Evolutionary conservation across 148 eudicot genomes (phyloP).

Genomic region (Spergularia marina): DNA sequence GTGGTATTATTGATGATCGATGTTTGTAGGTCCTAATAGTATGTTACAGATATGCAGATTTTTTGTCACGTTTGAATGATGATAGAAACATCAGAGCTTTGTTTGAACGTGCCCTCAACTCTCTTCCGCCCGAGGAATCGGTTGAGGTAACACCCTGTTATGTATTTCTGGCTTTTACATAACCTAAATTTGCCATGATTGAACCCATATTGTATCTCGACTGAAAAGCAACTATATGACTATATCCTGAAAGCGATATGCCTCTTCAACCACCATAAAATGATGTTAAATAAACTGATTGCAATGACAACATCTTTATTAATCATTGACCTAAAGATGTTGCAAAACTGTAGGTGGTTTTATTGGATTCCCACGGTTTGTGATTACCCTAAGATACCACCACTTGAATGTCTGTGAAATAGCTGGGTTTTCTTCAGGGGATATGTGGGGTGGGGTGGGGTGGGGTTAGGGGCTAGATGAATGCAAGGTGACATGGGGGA

Average conservation of each 20-base stretch:
- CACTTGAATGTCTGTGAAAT: background rate
- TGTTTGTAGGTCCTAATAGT: conserved; percentile 12
- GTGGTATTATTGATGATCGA: background rate
- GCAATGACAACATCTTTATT: background rate
- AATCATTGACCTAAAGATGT: background rate
- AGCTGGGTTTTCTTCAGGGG: background rate
- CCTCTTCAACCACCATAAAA: conserved; percentile 5
- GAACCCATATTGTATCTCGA: background rate
- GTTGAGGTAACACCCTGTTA: conserved; percentile 56
- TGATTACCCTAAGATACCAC: background rate
- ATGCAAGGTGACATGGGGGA: background rate
- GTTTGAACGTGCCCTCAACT: conserved; percentile 92
- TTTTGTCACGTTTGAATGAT: conserved; percentile 88
- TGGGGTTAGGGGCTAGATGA: background rate
- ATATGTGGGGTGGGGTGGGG: background rate
- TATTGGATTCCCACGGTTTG: background rate
- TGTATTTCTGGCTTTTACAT: conserved; percentile 1
- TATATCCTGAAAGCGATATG: background rate
- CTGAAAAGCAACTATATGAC: background rate
- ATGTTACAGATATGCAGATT: conserved; percentile 91
- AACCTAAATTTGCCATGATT: background rate
- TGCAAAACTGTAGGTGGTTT: background rate
- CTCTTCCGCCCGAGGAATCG: conserved; percentile 89
- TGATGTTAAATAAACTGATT: background rate
- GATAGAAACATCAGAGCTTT: conserved; percentile 95